Evolutionary conservation across 441 rosid species (phyloP), one percentile per base, ranked within the genome.

Genomic region (Populus trichocarpa): DNA sequence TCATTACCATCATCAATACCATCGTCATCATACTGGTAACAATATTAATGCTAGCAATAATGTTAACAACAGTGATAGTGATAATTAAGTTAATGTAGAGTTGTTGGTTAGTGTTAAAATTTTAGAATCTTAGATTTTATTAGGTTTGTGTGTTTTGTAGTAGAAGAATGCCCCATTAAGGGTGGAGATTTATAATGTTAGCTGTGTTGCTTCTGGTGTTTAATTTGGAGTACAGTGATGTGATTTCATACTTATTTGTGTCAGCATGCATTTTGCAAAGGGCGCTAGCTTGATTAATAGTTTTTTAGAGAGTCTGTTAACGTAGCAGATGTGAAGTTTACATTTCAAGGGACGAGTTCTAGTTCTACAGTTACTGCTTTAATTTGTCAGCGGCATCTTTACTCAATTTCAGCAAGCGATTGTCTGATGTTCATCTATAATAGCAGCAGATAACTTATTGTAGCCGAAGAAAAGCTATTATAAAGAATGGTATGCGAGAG

Each of bases 1-100:
- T 71, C 12, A 74, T 33, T 36, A 16, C 82, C 84, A 65, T 69
- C 89, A 6, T 28, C 30, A 28, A 28, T 25, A 25, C 76, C 85
- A 16, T 20, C 61, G 16, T 81, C 84, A 4, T 78, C 86, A 79
- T 83, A 80, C 73, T 63, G 30, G 30, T 28, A 28, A 28, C 30
- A 28, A 28, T 28, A 28, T 28, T 28, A 28, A 28, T 28, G 30
- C 12, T 67, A 61, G 66, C 77, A 88, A 67, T 67, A 83, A 72
- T 63, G 81, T 80, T 75, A 83, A 76, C 69, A 75, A 78, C 80
- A 88, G 80, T 75, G 87, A 84, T 79, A 74, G 83, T 77, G 85
- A 83, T 83, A 83, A 78, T 74, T 88, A 82, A 69, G 86, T 75
- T 3, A 28, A 70, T 68, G 64, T 61, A 33, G 73, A 71, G 32